These are phyloP conservation scores for Anisogramma anomala DNA, from an alignment of 2,329 filamentous ascomycete genomes.

Conservation along the genomic window DNA sequence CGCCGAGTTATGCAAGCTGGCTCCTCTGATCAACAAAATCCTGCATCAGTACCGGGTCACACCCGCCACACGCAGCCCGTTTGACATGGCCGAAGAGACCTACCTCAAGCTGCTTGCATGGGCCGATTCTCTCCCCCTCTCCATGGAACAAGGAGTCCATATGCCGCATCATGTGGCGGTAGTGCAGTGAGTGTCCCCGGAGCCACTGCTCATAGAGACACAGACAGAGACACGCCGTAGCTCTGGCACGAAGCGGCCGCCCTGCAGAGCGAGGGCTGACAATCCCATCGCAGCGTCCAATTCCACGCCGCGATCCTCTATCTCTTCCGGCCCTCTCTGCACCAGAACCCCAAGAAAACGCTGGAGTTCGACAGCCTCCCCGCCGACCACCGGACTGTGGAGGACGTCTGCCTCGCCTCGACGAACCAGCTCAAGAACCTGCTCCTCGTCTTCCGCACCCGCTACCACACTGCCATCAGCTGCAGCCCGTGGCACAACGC, in stretches of 20 bases:
- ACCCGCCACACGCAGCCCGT: constrained; percentile 5
- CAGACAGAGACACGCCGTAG: not conserved
- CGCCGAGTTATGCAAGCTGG: constrained; percentile 13
- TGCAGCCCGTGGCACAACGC: constrained; percentile 21
- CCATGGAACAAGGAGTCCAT: constrained; percentile 4
- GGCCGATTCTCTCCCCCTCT: constrained; percentile 12
- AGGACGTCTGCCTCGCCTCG: constrained; percentile 13
- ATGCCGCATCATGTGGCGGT: constrained; percentile 8
- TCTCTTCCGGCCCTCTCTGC: constrained; percentile 14
- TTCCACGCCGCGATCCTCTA: constrained; percentile 14
- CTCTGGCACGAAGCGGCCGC: not conserved
- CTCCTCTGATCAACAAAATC: constrained; percentile 11
- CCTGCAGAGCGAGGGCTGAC: not conserved
- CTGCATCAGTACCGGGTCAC: constrained; percentile 6
- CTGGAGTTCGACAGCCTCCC: not conserved
- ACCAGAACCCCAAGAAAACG: not conserved
- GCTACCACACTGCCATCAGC: constrained; percentile 8
- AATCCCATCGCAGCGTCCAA: constrained; percentile 3
- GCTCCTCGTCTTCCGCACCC: constrained; percentile 11
- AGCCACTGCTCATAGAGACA: not conserved
- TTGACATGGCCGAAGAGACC: constrained; percentile 12
- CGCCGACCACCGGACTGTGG: not conserved
- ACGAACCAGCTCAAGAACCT: constrained; percentile 16
- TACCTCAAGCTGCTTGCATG: constrained; percentile 16
- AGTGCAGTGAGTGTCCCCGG: constrained; percentile 12